phyloP scores from a whole-genome alignment of 2,329 filamentous ascomycete species.

The Colletotrichum higginsianum region DNA sequence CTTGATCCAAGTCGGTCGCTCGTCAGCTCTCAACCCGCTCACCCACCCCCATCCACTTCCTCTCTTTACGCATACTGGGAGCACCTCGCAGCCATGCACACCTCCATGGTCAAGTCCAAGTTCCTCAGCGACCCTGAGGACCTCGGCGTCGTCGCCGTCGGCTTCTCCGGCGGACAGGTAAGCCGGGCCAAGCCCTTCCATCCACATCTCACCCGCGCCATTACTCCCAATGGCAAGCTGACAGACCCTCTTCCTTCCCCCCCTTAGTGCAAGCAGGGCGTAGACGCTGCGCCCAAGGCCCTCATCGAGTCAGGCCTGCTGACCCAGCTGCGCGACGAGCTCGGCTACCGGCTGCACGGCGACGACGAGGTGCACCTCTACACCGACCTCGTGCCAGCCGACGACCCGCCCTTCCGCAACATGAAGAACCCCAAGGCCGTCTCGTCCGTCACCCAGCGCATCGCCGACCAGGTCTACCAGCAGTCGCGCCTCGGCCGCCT shows the following conservation, averaged over 20 bases:
- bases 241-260: slow-evolving; percentile 35
- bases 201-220: background rate
- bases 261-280: slow-evolving; percentile 85
- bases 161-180: slow-evolving; percentile 97
- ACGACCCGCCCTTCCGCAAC: slow-evolving; percentile 84
- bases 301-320: slow-evolving; percentile 92
- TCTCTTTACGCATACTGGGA: too few relatives aligned
- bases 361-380: slow-evolving; percentile 88
- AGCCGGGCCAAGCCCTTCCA: slow-evolving; percentile 45
- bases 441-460: slow-evolving; percentile 84
- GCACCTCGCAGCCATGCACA: slow-evolving; percentile 59
- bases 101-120: slow-evolving; percentile 71
- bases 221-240: background rate
- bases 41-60: background rate
- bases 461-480: slow-evolving; percentile 88
- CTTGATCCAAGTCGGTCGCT: background rate
- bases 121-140: slow-evolving; percentile 87
- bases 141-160: slow-evolving; percentile 92
- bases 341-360: slow-evolving; percentile 90
- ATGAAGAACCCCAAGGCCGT: slow-evolving; percentile 96
- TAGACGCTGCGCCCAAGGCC: slow-evolving; percentile 90
- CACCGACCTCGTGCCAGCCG: slow-evolving; percentile 77
- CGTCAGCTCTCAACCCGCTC: slow-evolving; percentile 15
- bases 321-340: slow-evolving; percentile 84
- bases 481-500: slow-evolving; percentile 88